Evolutionary conservation across 495 filamentous ascomycete species (phyloP), one percentile per base, ranked within the genome.

Genomic region (Rhypophila decipiens): DNA sequence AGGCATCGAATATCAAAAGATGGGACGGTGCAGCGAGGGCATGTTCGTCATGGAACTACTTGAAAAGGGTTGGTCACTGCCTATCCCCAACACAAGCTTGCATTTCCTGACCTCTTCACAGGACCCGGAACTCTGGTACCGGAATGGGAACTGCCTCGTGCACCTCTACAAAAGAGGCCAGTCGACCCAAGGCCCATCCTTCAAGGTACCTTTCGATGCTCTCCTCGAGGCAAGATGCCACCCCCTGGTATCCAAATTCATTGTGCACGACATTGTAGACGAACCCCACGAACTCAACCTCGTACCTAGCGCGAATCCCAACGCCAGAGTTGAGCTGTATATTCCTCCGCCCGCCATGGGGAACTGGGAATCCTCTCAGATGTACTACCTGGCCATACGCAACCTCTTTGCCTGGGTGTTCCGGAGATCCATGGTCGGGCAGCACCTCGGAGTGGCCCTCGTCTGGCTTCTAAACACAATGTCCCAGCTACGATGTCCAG

Each of bases 381-480:
- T 64, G 12, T 81, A 80, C 50, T 79, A 86, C 49, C 44, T 83
- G 12, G 76, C 78, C 2, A 84, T 75, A 1, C 73, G 83, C n/a
- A 87, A 87, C 49, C 76, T 86, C 52, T 79, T 86, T 44, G 83
- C 83, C 31, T 86, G 75, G 67, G 60, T 84, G 10, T 75, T 79
- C 50, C 64, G 70, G 9, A 76, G 72, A 46, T 75, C 83, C 0
- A 49, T 86, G 33, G 82, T 85, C 11, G 83, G 83, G 2, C 64
- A 66, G 20, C 67, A 71, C 46, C 69, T 87, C 22, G 80, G 83
- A 5, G 56, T 61, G 27, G 66, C 80, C 2, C 55, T 86, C 20
- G 66, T 79, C n/a, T 63, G 66, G 24, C 70, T 87, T 24, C 53
- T 82, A 38, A 67, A 78, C 44, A 75, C 74, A 24, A 75, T 87